Evolutionary conservation across 2,329 filamentous ascomycete genomes (phyloP), one percentile per base, ranked within the genome.

Genomic region (Ophiostoma ulmi): DNA sequence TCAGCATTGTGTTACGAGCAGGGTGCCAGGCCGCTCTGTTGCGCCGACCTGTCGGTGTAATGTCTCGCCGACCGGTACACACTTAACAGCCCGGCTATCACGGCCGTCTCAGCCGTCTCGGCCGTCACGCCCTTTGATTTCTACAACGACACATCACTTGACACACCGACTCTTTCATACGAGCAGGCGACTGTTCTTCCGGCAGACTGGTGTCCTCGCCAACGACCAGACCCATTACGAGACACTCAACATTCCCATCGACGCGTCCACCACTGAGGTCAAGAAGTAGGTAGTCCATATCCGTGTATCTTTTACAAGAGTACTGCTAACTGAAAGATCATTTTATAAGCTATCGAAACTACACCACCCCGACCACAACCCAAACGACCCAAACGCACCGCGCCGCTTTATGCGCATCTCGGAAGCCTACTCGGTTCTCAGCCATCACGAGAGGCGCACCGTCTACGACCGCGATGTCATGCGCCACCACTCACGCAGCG

Each of bases 361-460:
- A 70, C 90, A 97, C 85, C 95, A 99, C 80, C 95, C 95, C 0
- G 95, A 99, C 84, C 88, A 89, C 78, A 96, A 98, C 83, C 92
- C 86, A 72, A 78, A 86, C 75, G 90, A 97, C 80, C 90, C 91
- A 5, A 78, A 81, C 72, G 91, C 94, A 73, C 84, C 89, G 4
- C 82, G 87, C 71, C 91, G 90, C 78, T 99, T 97, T 84, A 88
- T 93, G 79, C 86, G 88, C 75, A 90, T 97, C 78, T 91, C 88
- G 78, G 91, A 95, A 78, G 93, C 94, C 75, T 97, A 97, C 83
- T 84, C 88, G 71, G 80, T 91, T 64, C 90, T 97, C 72, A 88
- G 89, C 72, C 87, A 90, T 74, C 83, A 90, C 22, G 84, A 88
- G 26, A 93, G 93, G 77, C 92, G 94, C 76, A 85, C 88, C 73